Conservation (phyloP, 225 moss, liverwort and hornwort species). For the Straminergon stramineum region DNA sequence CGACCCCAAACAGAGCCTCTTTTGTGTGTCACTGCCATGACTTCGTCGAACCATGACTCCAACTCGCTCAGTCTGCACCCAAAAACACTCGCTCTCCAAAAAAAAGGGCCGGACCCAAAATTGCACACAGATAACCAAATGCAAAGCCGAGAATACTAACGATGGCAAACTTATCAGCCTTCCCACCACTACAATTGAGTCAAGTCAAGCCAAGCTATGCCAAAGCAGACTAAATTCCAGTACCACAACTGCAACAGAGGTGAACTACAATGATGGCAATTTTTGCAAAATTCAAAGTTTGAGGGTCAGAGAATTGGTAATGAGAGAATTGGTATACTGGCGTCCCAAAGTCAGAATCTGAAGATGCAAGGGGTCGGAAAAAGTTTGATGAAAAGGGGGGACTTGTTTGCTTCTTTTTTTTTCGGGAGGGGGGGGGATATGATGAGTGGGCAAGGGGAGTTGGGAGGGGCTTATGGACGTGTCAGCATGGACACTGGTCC, state of each 20-base stretch:
- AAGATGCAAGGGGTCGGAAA: background rate
- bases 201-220: background rate
- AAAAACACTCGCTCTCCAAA: background rate
- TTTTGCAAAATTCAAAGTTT: background rate
- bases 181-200: background rate
- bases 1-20: background rate
- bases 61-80: background rate
- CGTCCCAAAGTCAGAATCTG: background rate
- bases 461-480: background rate
- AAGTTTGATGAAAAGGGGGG: background rate
- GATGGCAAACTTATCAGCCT: background rate
- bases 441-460: background rate
- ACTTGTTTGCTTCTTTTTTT: background rate
- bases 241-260: background rate
- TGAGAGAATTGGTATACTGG: background rate
- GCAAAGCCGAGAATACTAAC: too few relatives aligned
- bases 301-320: background rate
- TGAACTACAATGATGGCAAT: background rate
- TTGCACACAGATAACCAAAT: background rate
- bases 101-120: accelerated
- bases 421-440: background rate
- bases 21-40: background rate
- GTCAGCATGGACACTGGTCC: background rate
- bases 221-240: background rate
- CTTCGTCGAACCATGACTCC: background rate